Evolutionary conservation across 257 asterid genomes (phyloP).

Genomic region (Perilla frutescens): DNA sequence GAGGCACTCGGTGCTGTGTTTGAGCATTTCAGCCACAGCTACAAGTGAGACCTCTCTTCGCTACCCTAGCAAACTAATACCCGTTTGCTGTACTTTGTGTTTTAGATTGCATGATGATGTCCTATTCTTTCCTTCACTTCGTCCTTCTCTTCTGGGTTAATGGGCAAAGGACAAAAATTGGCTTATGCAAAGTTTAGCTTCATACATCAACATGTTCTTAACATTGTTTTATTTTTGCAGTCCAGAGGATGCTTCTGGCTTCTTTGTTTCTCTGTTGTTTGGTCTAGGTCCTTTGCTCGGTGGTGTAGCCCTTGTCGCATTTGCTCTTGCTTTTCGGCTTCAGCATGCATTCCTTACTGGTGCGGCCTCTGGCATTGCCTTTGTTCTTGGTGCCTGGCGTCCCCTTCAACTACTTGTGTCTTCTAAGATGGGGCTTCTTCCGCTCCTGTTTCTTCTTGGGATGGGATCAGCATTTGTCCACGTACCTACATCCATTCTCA

Average conservation of each 20-base stretch:
- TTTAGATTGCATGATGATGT: not conserved
- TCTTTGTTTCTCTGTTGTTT: constrained; percentile 82
- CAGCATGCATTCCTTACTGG: constrained; percentile 96
- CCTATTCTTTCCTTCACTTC: not conserved
- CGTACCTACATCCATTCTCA: constrained; percentile 49
- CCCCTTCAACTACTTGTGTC: constrained; percentile 82
- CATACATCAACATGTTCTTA: not conserved
- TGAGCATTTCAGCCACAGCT: constrained; percentile 72
- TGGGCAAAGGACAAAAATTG: not conserved
- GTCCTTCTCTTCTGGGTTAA: constrained; percentile 2
- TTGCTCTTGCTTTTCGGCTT: constrained; percentile 76
- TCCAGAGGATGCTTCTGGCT: constrained; percentile 93
- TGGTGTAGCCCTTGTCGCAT: constrained; percentile 77
- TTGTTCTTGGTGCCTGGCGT: constrained; percentile 86
- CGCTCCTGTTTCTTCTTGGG: constrained; percentile 61
- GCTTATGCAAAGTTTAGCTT: not conserved
- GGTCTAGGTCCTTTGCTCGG: constrained; percentile 96
- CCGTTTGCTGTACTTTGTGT: not conserved
- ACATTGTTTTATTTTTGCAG: constrained; percentile 50
- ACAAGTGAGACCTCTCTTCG: constrained; percentile 53
- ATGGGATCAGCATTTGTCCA: constrained; percentile 63
- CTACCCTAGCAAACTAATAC: not conserved
- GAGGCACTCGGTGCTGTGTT: constrained; percentile 78
- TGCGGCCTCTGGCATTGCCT: constrained; percentile 90
- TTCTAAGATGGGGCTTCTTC: constrained; percentile 70